phyloP scores from a whole-genome alignment of 805 yeast genomes.

The Ogataea saltuana region DNA sequence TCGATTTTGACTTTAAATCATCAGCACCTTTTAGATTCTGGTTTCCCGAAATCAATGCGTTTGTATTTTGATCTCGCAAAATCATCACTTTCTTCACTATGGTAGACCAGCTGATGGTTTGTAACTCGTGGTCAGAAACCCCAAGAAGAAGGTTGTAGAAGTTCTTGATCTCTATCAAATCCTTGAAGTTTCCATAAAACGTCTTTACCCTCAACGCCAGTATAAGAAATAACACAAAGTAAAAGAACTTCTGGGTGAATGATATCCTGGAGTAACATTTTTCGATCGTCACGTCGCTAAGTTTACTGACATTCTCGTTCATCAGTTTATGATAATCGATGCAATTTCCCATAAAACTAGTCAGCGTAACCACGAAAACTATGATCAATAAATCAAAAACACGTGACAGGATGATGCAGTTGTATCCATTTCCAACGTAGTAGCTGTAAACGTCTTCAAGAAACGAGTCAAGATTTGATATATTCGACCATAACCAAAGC shows the following conservation, averaged over 20 bases:
- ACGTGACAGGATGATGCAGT: slow-evolving; percentile 70
- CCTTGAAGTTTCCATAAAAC: slow-evolving; percentile 60
- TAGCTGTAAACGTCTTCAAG: slow-evolving; percentile 80
- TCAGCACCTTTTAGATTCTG: slow-evolving; percentile 35
- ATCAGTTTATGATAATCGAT: slow-evolving; percentile 53
- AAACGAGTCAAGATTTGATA: slow-evolving; percentile 86
- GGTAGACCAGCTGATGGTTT: slow-evolving; percentile 90
- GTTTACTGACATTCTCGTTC: slow-evolving; percentile 36
- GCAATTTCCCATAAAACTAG: slow-evolving; percentile 81
- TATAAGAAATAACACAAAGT: slow-evolving; percentile 61
- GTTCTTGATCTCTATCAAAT: slow-evolving; percentile 69
- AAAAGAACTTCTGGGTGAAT: slow-evolving; percentile 53
- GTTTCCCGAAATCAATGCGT: slow-evolving; percentile 58
- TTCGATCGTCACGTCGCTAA: slow-evolving; percentile 44
- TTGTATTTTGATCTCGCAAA: slow-evolving; percentile 80
- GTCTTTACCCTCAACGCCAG: slow-evolving; percentile 54
- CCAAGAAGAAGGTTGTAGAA: slow-evolving; percentile 74
- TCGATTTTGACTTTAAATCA: slow-evolving; percentile 67
- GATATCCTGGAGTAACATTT: slow-evolving; percentile 51
- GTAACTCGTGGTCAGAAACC: slow-evolving; percentile 78
- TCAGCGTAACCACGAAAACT: slow-evolving; percentile 74
- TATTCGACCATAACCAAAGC: slow-evolving; percentile 95
- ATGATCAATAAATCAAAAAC: slow-evolving; percentile 70
- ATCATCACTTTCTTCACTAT: slow-evolving; percentile 75
- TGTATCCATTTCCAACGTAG: slow-evolving; percentile 81